Evolutionary conservation across 192 early-diverging fungal genomes (phyloP).

Genomic region (Diversispora eburnea): DNA sequence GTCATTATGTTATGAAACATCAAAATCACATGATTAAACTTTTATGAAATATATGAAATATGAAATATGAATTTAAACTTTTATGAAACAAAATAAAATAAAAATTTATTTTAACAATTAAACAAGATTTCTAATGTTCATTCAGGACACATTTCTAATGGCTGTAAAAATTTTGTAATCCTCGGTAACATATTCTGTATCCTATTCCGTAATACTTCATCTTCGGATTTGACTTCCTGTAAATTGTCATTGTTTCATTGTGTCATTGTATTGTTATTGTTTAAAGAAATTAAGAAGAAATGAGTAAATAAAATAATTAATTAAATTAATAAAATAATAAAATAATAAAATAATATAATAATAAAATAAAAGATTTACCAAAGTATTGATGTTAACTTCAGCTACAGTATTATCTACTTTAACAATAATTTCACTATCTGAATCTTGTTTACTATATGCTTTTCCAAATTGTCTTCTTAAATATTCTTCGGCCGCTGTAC

Average conservation of each 20-base stretch:
- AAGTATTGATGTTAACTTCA: constrained; percentile 19
- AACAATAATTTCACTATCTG: constrained; percentile 14
- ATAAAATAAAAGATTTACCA: constrained; percentile 1
- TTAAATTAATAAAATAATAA: no score
- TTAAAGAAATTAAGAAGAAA: no score
- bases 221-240: constrained; percentile 18
- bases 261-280: no score
- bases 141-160: constrained; percentile 11
- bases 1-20: no score
- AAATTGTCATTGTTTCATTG: neutral
- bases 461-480: constrained; percentile 22
- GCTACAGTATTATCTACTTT: constrained; percentile 13
- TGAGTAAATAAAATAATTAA: no score
- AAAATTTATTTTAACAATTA: no score
- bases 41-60: no score
- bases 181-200: neutral
- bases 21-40: no score
- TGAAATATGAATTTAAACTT: no score
- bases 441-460: constrained; percentile 10
- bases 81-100: no score
- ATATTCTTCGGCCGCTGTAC: neutral
- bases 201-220: constrained; percentile 12
- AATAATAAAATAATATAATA: neutral
- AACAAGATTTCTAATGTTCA: neutral
- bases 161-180: constrained; percentile 3